Conservation (phyloP, 2,329 filamentous ascomycete genomes). For the Volutella citrinella region DNA sequence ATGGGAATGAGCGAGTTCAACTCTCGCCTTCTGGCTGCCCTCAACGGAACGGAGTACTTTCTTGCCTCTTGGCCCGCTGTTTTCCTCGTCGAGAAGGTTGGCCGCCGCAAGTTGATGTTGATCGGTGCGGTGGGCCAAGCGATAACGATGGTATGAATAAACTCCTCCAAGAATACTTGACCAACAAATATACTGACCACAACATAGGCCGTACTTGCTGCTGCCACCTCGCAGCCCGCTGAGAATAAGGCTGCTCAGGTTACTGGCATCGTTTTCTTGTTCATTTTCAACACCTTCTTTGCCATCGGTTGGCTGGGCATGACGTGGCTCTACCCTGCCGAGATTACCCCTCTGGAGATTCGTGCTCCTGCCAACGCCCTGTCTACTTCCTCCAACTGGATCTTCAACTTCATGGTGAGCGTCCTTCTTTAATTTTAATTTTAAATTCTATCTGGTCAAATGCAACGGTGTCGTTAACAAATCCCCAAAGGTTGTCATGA, state of each 20-base stretch:
- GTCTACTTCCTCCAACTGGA: constrained; percentile 54
- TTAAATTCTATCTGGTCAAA: too few relatives aligned
- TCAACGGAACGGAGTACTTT: constrained; percentile 48
- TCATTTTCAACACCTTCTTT: constrained; percentile 58
- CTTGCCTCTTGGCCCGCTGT: constrained; percentile 61
- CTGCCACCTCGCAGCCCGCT: constrained; percentile 47
- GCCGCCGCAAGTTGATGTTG: constrained; percentile 69
- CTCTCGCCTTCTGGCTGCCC: constrained; percentile 53
- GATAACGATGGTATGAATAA: constrained; percentile 63
- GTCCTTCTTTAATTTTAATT: too few relatives aligned
- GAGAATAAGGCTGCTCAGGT: constrained; percentile 49
- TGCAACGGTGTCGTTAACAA: too few relatives aligned
- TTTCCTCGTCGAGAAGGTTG: constrained; percentile 63
- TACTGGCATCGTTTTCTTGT: constrained; percentile 64
- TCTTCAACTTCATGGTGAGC: constrained; percentile 57
- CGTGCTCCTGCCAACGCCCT: constrained; percentile 60
- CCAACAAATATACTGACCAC: too few relatives aligned
- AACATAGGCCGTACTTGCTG: too few relatives aligned
- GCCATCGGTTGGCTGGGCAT: constrained; percentile 58
- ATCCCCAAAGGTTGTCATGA: constrained; percentile 61
- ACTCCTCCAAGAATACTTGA: too few relatives aligned
- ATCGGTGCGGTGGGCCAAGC: constrained; percentile 64
- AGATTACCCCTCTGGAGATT: constrained; percentile 66
- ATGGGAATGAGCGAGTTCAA: constrained; percentile 52
- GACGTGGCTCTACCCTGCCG: constrained; percentile 63